Conservation (phyloP, 2,329 filamentous ascomycete species). For the Fonsecaea pugnacius region DNA sequence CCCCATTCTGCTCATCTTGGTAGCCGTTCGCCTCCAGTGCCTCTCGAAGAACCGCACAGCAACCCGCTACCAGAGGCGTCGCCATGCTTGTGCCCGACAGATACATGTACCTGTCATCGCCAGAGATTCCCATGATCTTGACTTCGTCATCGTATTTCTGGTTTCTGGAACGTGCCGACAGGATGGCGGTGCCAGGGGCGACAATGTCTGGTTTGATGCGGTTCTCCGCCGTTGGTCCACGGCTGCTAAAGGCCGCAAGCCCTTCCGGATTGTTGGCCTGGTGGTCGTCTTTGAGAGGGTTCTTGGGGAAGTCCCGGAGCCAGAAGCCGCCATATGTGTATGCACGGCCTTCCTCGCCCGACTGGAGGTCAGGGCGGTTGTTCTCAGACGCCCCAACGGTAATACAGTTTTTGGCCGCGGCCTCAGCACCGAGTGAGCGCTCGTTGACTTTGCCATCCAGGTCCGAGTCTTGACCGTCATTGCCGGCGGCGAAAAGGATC, state of each 20-base stretch:
- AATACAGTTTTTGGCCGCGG: conserved; percentile 39
- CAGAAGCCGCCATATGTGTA: not conserved
- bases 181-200: conserved; percentile 36
- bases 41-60: conserved; percentile 36
- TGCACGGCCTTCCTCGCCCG: not conserved
- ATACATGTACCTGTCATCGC: conserved; percentile 12
- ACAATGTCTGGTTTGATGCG: conserved; percentile 39
- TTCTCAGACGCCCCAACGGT: conserved; percentile 39
- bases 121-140: not conserved
- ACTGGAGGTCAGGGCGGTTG: conserved; percentile 33
- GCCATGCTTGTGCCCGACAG: conserved; percentile 38
- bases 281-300: not conserved
- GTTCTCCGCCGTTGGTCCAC: conserved; percentile 29
- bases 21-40: conserved; percentile 11
- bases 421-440: conserved; percentile 34
- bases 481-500: conserved; percentile 38
- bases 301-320: not conserved
- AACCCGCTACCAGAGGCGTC: conserved; percentile 37
- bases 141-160: not conserved
- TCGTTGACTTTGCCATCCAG: conserved; percentile 29
- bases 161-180: not conserved
- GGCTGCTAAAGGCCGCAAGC: conserved; percentile 37
- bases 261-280: conserved; percentile 33
- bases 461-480: conserved; percentile 31
- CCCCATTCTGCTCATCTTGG: not conserved